Percentiles rank a stretch among this genome's conserved stretches.
These are phyloP conservation scores for Picochlorum sp. DNA, from an alignment of 139 green algal genomes.

Conservation along the genomic window DNA sequence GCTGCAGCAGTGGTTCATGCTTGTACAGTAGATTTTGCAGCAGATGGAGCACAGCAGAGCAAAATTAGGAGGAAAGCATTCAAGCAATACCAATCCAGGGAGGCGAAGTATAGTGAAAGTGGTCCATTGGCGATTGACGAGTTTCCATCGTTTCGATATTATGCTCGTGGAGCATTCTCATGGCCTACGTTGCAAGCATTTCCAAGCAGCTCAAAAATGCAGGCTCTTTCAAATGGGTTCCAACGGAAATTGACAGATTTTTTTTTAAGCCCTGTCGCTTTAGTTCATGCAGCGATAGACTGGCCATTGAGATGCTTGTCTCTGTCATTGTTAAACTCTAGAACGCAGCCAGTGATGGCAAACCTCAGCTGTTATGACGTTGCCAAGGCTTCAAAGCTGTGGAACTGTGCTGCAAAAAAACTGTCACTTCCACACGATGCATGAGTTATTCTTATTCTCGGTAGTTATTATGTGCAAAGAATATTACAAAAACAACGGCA, in stretches of 20 bases:
- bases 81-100: neutral
- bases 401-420: constrained; percentile 38
- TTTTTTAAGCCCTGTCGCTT: too few species aligned
- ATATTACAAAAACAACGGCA: neutral
- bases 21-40: constrained; percentile 32
- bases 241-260: too few species aligned
- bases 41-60: too few species aligned
- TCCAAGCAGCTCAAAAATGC: constrained; percentile 12
- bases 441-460: neutral
- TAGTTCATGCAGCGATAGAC: constrained; percentile 33
- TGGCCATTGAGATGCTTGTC: constrained; percentile 41
- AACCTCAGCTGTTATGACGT: constrained; percentile 31
- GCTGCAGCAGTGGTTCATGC: constrained; percentile 45
- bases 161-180: constrained; percentile 60
- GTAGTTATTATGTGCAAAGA: neutral
- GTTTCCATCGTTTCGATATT: constrained; percentile 29
- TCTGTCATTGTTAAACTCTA: constrained; percentile 9
- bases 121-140: too few species aligned
- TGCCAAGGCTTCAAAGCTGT: constrained; percentile 40
- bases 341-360: constrained; percentile 26
- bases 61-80: neutral
- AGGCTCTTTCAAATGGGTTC: too few species aligned
- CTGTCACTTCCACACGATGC: constrained; percentile 26
- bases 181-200: constrained; percentile 20
- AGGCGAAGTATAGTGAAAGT: too few species aligned